A percentile compares a stretch with the other conserved stretches of the same genome.
Conservation (phyloP, 2,329 filamentous ascomycete species). For the Aspergillus hortae region DNA sequence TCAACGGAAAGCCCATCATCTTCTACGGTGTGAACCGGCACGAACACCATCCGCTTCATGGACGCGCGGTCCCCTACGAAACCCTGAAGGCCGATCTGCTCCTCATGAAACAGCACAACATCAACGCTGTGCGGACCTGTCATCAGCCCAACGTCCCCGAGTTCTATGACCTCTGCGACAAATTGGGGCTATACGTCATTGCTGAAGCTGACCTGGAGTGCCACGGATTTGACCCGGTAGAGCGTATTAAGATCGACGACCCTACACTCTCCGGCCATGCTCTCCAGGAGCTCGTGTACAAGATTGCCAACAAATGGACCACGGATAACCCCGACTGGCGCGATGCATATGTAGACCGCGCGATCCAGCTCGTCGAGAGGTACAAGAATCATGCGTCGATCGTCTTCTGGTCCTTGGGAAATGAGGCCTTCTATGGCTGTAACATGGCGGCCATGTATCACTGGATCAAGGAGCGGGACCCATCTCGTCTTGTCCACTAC, state of each 20-base stretch:
- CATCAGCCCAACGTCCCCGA: conserved; percentile 57
- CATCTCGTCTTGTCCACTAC: conserved; percentile 61
- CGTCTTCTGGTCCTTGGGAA: conserved; percentile 70
- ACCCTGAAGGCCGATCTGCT: conserved; percentile 61
- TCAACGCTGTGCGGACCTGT: conserved; percentile 66
- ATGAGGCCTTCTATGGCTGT: conserved; percentile 68
- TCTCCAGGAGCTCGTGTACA: neutral
- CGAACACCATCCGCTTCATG: conserved; percentile 64
- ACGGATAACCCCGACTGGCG: conserved; percentile 10
- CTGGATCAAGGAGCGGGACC: conserved; percentile 57
- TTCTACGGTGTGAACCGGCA: conserved; percentile 66
- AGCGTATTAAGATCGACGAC: neutral
- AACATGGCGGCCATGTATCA: conserved; percentile 68
- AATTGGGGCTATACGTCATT: conserved; percentile 9
- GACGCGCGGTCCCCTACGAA: conserved; percentile 61
- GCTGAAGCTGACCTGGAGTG: conserved; percentile 10
- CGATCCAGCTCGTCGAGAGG: conserved; percentile 60
- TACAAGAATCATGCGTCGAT: conserved; percentile 70
- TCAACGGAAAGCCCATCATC: conserved; percentile 61
- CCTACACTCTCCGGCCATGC: neutral
- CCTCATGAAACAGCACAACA: conserved; percentile 67
- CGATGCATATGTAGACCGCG: conserved; percentile 64
- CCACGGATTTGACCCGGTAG: conserved; percentile 5
- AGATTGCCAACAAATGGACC: conserved; percentile 6
- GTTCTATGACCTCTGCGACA: conserved; percentile 9